Conservation (phyloP, 495 filamentous ascomycete species). For the Hyphodiscus hymeniophilus region DNA sequence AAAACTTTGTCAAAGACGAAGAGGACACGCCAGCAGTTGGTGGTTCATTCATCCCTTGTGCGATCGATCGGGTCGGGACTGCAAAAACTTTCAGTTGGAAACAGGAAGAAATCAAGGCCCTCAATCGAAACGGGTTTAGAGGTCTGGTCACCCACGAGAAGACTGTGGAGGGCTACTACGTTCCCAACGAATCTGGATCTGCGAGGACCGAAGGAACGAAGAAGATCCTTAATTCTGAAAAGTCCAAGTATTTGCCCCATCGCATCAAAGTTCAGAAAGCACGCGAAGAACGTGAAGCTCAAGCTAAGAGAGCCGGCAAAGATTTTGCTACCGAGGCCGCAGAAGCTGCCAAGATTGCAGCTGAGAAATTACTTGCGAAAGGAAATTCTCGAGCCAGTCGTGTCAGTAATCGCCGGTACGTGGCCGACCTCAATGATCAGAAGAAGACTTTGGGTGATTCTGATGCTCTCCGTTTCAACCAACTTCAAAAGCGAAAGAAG, state of each 20-base stretch:
- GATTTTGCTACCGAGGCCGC: constrained; percentile 55
- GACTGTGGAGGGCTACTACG: constrained; percentile 81
- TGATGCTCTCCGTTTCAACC: constrained; percentile 92
- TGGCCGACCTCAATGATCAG: constrained; percentile 90
- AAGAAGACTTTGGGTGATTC: constrained; percentile 81
- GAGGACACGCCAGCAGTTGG: constrained; percentile 53
- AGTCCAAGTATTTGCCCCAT: constrained; percentile 96
- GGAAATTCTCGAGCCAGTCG: constrained; percentile 78
- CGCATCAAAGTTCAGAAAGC: constrained; percentile 90
- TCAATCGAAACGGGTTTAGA: constrained; percentile 44
- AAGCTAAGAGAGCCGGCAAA: constrained; percentile 62
- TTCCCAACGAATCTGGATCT: constrained; percentile 72
- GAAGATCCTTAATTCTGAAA: constrained; percentile 91
- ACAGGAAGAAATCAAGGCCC: constrained; percentile 78
- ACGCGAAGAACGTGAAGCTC: constrained; percentile 77
- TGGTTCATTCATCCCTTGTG: background rate
- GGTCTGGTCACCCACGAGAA: constrained; percentile 15
- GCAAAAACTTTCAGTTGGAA: constrained; percentile 49
- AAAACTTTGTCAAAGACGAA: constrained; percentile 68
- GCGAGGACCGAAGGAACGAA: constrained; percentile 89
- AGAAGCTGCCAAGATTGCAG: constrained; percentile 65
- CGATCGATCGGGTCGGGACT: background rate
- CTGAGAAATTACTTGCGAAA: constrained; percentile 70
- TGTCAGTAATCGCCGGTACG: constrained; percentile 87
- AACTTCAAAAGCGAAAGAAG: constrained; percentile 99